Percentiles rank a stretch among this genome's conserved stretches.
These are phyloP conservation scores for Medicago arabica DNA, from an alignment of 306 rosid species.

Conservation along the genomic window DNA sequence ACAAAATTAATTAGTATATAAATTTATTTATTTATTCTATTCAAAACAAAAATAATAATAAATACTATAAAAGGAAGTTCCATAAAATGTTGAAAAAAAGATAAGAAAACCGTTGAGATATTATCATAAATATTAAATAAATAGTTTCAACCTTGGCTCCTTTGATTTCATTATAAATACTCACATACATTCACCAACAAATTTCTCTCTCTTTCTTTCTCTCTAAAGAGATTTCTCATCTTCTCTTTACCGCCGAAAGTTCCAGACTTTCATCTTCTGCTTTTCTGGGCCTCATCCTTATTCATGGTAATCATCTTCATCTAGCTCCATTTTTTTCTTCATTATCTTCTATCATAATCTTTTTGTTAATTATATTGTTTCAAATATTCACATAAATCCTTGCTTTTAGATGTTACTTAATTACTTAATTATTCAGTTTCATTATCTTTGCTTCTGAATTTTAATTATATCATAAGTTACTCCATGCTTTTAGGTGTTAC, in stretches of 20 bases:
- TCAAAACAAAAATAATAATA: neutral
- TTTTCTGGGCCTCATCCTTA: slow-evolving; percentile 4
- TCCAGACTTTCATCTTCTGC: slow-evolving; percentile 7
- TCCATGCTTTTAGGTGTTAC: neutral
- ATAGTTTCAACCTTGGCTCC: slow-evolving; percentile 1
- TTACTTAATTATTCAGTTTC: neutral
- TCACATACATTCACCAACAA: neutral
- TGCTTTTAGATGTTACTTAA: neutral
- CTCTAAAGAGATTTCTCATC: slow-evolving; percentile 10
- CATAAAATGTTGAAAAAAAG: neutral
- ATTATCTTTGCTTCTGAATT: neutral
- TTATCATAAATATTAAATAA: slow-evolving; percentile 13
- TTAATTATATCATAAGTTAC: neutral
- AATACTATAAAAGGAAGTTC: neutral
- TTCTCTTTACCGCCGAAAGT: slow-evolving; percentile 37
- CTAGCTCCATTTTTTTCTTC: slow-evolving; percentile 28
- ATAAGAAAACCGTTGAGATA: slow-evolving; percentile 31
- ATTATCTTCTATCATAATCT: neutral
- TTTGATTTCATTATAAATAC: slow-evolving; percentile 28
- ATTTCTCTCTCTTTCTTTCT: neutral
- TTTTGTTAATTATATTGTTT: neutral
- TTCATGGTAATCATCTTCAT: slow-evolving; percentile 40
- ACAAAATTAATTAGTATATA: too few species aligned
- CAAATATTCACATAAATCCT: neutral
- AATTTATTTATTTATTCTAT: too few species aligned